Evolutionary conservation across 345 rosid genomes (phyloP).

Genomic region (Corchorus olitorius): DNA sequence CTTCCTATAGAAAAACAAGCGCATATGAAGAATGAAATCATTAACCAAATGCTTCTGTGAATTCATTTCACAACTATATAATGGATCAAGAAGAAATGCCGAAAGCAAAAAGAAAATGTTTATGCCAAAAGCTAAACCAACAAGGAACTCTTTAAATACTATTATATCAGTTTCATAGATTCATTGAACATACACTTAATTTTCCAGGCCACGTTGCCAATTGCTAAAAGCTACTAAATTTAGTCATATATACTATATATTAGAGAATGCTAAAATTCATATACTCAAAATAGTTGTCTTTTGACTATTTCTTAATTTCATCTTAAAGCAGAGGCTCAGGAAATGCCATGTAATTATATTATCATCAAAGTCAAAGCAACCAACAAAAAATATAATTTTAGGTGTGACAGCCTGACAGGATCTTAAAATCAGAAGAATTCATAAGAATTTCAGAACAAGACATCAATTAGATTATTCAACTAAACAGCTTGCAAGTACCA

Average conservation of each 20-base stretch:
- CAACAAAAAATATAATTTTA: not conserved
- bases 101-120: too few relatives aligned
- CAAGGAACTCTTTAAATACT: not conserved
- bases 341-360: not conserved
- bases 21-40: conserved; percentile 27
- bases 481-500: not conserved
- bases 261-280: not conserved
- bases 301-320: not conserved
- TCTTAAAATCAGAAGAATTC: not conserved
- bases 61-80: not conserved
- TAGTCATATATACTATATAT: not conserved
- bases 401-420: not conserved
- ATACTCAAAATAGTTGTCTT: not conserved
- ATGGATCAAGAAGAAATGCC: not conserved
- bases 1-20: conserved; percentile 54
- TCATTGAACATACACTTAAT: not conserved
- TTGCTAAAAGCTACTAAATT: not conserved
- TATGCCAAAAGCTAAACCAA: not conserved
- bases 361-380: not conserved
- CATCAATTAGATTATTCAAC: not conserved
- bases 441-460: not conserved
- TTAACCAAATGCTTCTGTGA: not conserved
- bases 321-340: too few relatives aligned
- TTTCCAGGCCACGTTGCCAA: not conserved
- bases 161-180: not conserved